These are phyloP conservation scores for Candida glucosophila DNA, from an alignment of 1,139 yeast genomes.

Conservation along the genomic window DNA sequence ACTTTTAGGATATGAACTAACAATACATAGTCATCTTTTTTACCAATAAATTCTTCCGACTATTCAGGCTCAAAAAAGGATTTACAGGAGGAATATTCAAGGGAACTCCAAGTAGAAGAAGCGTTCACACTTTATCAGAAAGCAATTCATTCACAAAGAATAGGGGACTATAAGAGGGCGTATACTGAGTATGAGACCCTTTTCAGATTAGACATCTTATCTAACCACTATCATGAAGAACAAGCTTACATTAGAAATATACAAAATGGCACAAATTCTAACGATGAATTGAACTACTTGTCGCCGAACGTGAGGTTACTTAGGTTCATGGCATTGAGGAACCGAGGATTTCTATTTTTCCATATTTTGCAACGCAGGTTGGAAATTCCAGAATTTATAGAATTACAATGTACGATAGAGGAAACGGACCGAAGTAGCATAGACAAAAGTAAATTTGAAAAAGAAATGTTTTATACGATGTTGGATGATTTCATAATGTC, in stretches of 20 bases:
- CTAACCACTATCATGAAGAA: slow-evolving; percentile 40
- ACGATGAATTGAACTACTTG: slow-evolving; percentile 36
- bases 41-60: slow-evolving; percentile 70
- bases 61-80: slow-evolving; percentile 51
- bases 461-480: slow-evolving; percentile 29
- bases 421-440: slow-evolving; percentile 2
- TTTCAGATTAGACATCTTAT: slow-evolving; percentile 60
- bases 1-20: slow-evolving; percentile 13
- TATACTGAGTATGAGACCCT: slow-evolving; percentile 49
- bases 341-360: slow-evolving; percentile 67
- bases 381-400: slow-evolving; percentile 3
- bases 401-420: slow-evolving; percentile 1
- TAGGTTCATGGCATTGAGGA: slow-evolving; percentile 71
- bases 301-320: slow-evolving; percentile 70
- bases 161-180: slow-evolving; percentile 40
- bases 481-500: slow-evolving; percentile 52
- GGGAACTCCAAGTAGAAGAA: slow-evolving; percentile 83
- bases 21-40: slow-evolving; percentile 49
- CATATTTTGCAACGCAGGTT: slow-evolving; percentile 25
- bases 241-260: slow-evolving; percentile 29
- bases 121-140: slow-evolving; percentile 69
- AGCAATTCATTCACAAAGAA: slow-evolving; percentile 58
- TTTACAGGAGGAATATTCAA: slow-evolving; percentile 77
- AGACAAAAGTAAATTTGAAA: slow-evolving; percentile 7
- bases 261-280: slow-evolving; percentile 27